phyloP scores from a whole-genome alignment of 208 protist species.

The Angomonas ambiguus region DNA sequence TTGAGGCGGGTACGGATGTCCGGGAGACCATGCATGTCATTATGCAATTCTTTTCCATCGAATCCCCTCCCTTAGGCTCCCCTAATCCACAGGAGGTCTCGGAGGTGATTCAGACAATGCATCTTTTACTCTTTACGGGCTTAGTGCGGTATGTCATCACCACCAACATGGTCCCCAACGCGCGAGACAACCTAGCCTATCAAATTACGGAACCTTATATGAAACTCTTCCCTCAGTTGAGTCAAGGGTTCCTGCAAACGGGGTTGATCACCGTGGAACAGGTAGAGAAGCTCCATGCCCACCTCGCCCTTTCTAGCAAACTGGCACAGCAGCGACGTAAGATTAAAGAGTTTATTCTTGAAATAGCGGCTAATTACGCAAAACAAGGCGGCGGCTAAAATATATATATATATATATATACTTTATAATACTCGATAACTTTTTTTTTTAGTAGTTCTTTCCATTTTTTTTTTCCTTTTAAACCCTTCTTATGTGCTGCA shows the following conservation, averaged over 20 bases:
- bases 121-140: neutral
- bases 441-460: no score
- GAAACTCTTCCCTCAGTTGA: neutral
- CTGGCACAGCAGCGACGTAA: neutral
- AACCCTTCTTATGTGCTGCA: no score
- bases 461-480: no score
- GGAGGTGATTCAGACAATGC: neutral
- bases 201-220: neutral
- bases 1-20: neutral
- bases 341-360: slow-evolving; percentile 7
- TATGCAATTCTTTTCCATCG: neutral
- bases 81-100: neutral
- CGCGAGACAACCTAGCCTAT: neutral
- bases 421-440: no score
- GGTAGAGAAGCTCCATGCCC: slow-evolving; percentile 8
- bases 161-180: neutral
- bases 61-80: neutral
- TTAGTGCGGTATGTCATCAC: neutral
- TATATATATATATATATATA: slow-evolving; percentile 7
- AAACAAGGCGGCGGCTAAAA: slow-evolving; percentile 1
- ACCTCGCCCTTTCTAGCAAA: neutral
- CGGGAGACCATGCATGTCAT: neutral
- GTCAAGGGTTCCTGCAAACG: neutral
- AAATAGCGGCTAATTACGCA: neutral
- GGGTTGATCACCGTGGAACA: neutral